phyloP scores from a whole-genome alignment of 352 stramenopile genomes.

The Blastocystis sp. region DNA sequence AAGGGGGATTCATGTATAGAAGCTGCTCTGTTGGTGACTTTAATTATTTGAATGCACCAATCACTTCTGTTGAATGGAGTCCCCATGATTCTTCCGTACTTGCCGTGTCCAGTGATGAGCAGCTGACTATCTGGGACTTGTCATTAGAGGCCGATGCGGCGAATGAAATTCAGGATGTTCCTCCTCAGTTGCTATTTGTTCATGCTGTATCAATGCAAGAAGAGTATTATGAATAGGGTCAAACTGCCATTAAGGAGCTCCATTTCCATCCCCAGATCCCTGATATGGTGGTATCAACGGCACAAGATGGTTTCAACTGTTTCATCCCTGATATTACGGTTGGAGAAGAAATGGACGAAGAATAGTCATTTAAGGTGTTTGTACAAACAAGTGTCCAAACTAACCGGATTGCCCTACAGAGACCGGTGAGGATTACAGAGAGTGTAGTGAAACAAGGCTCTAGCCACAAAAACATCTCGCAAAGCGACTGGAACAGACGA shows the following conservation, averaged over 20 bases:
- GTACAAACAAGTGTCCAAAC: slow-evolving; percentile 1
- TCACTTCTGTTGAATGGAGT: slow-evolving; percentile 97
- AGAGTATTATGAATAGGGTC: slow-evolving; percentile 74
- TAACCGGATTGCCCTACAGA: background rate
- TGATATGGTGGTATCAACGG: slow-evolving; percentile 88
- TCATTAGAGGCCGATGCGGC: slow-evolving; percentile 93
- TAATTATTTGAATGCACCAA: slow-evolving; percentile 74
- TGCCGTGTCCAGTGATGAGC: slow-evolving; percentile 81
- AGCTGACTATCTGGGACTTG: slow-evolving; percentile 94
- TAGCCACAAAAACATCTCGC: slow-evolving; percentile 33
- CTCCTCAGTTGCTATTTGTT: slow-evolving; percentile 96
- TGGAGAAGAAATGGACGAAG: slow-evolving; percentile 63
- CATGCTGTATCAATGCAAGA: slow-evolving; percentile 69
- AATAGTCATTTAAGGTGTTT: slow-evolving; percentile 55
- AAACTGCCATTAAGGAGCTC: slow-evolving; percentile 94
- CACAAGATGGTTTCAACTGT: slow-evolving; percentile 88
- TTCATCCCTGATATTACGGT: slow-evolving; percentile 82
- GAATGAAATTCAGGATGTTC: slow-evolving; percentile 74
- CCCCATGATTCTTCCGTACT: slow-evolving; percentile 96
- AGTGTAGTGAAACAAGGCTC: slow-evolving; percentile 47
- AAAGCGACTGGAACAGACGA: background rate
- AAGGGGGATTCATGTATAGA: background rate
- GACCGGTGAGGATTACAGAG: slow-evolving; percentile 24
- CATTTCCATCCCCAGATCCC: slow-evolving; percentile 97
- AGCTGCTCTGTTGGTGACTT: slow-evolving; percentile 56